Evolutionary conservation across 192 early-diverging fungal genomes (phyloP), one percentile per base, ranked within the genome.

Genomic region (Geranomyces michiganensis): DNA sequence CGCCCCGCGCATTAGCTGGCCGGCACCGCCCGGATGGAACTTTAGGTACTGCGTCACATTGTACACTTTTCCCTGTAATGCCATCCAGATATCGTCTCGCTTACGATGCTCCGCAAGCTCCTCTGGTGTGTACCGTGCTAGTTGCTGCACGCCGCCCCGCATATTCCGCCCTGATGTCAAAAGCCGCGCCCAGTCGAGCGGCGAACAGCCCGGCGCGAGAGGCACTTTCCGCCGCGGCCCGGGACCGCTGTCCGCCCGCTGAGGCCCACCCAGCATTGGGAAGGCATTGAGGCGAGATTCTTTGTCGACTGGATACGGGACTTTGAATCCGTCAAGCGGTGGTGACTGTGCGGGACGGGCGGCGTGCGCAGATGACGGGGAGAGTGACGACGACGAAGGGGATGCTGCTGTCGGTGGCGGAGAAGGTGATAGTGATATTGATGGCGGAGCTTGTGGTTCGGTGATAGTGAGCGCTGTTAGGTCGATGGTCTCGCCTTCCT

Each of bases 171-270:
- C 93, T 8, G 93, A 92, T 6, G 74, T 71, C 30, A 88, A 90
- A 8, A 97, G 84, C n/a, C 88, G 83, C 24, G 92, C 92, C 96
- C 96, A 97, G 80, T 99, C 94, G 36, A 95, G 76, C 44, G 95
- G 84, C 0, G 94, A 97, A 70, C 92, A 89, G 0, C 95, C 95
- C 4, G 93, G 93, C 62, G 85, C 90, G 1, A 99, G 81, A 19
- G 85, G 86, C 26, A 96, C 90, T 71, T 97, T 95, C 70, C 84
- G 78, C 29, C 92, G 80, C 56, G 44, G 44, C 56, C 29, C 19
- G 60, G 47, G 9, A 22, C 55, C 33, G 8, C 15, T 24, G n/a
- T 44, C 59, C 9, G 67, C 72, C 26, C 79, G 55, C 72, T 81
- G 79, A 30, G 72, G 76, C n/a, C 76, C 72, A 46, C 56, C 47